Evolutionary conservation across 208 protist genomes (phyloP).

Genomic region (Leishmania tropica): DNA sequence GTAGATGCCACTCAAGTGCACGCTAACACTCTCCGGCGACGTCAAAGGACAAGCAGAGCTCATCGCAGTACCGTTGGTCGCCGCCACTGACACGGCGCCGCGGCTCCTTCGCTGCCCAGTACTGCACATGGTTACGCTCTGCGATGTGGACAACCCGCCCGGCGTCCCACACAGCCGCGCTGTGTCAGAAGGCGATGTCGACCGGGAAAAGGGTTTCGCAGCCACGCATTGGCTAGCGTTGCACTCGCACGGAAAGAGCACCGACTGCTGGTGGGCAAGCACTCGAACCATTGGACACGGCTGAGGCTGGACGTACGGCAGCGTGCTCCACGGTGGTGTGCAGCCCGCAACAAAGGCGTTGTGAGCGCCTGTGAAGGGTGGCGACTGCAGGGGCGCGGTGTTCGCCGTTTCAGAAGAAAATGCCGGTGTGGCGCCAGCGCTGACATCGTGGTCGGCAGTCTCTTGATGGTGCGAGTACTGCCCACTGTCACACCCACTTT

Average conservation of each 20-base stretch:
- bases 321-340: not conserved
- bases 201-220: not conserved
- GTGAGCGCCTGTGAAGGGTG: not conserved
- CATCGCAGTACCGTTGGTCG: not conserved
- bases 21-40: not conserved
- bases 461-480: not conserved
- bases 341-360: not conserved
- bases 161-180: conserved; percentile 26
- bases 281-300: not conserved
- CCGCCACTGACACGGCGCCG: not conserved
- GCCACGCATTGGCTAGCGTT: not conserved
- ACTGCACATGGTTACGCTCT: conserved; percentile 2
- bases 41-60: not conserved
- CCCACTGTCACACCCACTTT: not conserved
- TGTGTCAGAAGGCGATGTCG: conserved; percentile 3
- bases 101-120: not conserved
- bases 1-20: conserved; percentile 1
- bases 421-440: not conserved
- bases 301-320: not conserved
- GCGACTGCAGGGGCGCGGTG: not conserved
- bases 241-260: not conserved
- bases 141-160: conserved; percentile 23
- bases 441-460: not conserved
- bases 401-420: not conserved
- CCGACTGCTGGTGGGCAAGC: not conserved